These are phyloP conservation scores for Fusarium solani-melongenae DNA, from an alignment of 2,329 filamentous ascomycete genomes.

Conservation along the genomic window DNA sequence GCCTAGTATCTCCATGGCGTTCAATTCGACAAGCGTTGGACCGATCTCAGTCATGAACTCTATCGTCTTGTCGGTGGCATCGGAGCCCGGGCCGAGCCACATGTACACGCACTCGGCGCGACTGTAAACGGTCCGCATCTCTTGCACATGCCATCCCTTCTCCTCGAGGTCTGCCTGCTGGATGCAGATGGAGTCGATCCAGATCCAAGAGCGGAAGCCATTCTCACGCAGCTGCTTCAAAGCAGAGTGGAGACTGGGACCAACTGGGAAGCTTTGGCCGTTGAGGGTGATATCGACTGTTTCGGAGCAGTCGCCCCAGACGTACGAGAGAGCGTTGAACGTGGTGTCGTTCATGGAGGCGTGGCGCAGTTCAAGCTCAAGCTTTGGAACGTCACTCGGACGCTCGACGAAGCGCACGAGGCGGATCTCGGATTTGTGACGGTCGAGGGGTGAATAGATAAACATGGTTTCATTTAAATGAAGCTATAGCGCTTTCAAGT, in stretches of 20 bases:
- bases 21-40: not conserved
- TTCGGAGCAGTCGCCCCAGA: not conserved
- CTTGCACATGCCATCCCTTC: slow-evolving; percentile 27
- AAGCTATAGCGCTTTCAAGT: not conserved
- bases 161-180: slow-evolving; percentile 26
- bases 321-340: not conserved
- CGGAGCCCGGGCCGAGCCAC: slow-evolving; percentile 29
- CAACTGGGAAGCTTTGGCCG: not conserved
- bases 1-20: not conserved
- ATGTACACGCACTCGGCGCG: slow-evolving; percentile 15
- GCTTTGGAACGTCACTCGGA: not conserved
- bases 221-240: not conserved
- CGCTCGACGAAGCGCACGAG: not conserved
- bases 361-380: not conserved
- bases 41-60: slow-evolving; percentile 2
- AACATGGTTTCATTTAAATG: not conserved
- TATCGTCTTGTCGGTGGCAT: not conserved
- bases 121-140: slow-evolving; percentile 33
- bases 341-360: not conserved
- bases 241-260: not conserved
- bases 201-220: slow-evolving; percentile 24
- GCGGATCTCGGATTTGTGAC: not conserved
- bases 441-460: not conserved
- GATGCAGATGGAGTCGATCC: slow-evolving; percentile 40
- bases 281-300: not conserved